Base-by-base conservation (phyloP, 805 yeast species). In the Candida manassasensis region DNA sequence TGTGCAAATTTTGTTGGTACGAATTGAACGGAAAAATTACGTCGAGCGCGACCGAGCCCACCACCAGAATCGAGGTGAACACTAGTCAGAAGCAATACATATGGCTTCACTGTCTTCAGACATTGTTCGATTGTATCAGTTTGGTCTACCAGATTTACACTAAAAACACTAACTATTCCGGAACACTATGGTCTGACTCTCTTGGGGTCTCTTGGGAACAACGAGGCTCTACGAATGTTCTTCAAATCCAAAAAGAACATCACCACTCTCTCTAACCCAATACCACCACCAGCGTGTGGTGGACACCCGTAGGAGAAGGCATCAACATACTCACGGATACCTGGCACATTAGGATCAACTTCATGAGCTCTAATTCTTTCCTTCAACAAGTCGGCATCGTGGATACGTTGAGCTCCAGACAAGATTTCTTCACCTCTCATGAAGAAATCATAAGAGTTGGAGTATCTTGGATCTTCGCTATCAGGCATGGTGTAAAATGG, bases 401-500 rank as follows among this genome's bases (percentile, higher is more conserved):
- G 99, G 50, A 93, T 78, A 77, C 99, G 96, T 72, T 93, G 99
- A 39, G 98, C 99, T 54, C 99, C 99, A n/a, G 96, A 87, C 50
- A 93, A 70, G 53, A 93, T 93, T 69, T 93, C 99, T 71, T 93
- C 98, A 59, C 99, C 99, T 72, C 98, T 84, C 98, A 93, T 93
- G 77, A 93, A 93, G 81, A 93, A 93, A 70, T 93, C 98, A 60
- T 90, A 93, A 14, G 97, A 90, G 78, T 93, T 93, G 45, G 97
- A 89, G 70, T 89, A 89, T 50, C 82, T 75, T 45, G 95, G 79
- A 67, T 93, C 89, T 54, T 79, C 82, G 13, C 97, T 75, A 61
- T 88, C 96, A 43, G 98, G 97, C 98, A 93, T 93, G 32, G 99
- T 93, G 77, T 93, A 93, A 77, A 93, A 93, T 39, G 99, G 99